A percentile compares a stretch with the other conserved stretches of the same genome.
These are phyloP conservation scores for Wilcoxina mikolae DNA, from an alignment of 495 filamentous ascomycete genomes.

Conservation along the genomic window DNA sequence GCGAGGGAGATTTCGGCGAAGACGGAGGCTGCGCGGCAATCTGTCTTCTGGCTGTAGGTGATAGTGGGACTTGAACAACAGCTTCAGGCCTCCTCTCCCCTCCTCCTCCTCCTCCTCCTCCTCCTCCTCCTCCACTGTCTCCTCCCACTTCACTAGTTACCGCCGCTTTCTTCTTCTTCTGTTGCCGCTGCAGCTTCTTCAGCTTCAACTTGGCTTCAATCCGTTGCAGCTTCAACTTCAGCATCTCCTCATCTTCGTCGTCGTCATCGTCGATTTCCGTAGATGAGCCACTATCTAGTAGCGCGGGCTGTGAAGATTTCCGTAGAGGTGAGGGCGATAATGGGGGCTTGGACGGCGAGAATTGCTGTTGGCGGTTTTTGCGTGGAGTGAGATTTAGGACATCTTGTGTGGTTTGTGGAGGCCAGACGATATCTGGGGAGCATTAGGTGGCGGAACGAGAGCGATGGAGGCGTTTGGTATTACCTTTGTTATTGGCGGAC, in stretches of 20 bases:
- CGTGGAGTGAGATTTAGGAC: conserved; percentile 26
- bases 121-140: conserved; percentile 15
- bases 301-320: conserved; percentile 16
- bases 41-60: conserved; percentile 47
- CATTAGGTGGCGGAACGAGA: neutral
- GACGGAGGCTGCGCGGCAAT: conserved; percentile 20
- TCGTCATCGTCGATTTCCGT: conserved; percentile 39
- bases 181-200: conserved; percentile 60
- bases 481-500: conserved; percentile 5
- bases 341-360: conserved; percentile 6
- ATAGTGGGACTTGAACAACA: conserved; percentile 63
- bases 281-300: conserved; percentile 28
- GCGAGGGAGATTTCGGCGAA: conserved; percentile 57
- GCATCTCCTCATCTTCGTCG: conserved; percentile 80
- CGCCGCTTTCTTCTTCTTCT: conserved; percentile 15
- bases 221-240: conserved; percentile 66
- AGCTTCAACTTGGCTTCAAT: conserved; percentile 80
- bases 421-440: conserved; percentile 21
- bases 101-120: conserved; percentile 5
- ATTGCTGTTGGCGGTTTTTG: conserved; percentile 8
- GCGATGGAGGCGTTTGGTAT: neutral
- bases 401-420: conserved; percentile 27
- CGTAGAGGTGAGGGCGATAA: conserved; percentile 23
- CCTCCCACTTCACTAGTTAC: neutral
- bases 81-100: conserved; percentile 25